These are phyloP conservation scores for Sphaerostilbella broomeana DNA, from an alignment of 2,329 filamentous ascomycete species.

Conservation along the genomic window DNA sequence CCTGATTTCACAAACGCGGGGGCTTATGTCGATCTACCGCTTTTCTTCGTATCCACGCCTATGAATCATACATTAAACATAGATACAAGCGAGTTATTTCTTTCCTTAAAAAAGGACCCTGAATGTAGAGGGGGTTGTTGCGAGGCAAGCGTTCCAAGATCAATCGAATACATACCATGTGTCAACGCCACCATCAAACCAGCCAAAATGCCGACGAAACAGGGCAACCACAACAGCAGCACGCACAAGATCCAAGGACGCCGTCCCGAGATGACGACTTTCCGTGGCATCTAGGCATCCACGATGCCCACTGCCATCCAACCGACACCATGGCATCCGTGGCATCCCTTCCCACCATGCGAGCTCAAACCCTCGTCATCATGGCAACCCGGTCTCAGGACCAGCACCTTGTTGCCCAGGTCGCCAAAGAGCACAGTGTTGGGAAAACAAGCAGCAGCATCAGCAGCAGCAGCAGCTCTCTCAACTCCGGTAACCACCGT, in stretches of 20 bases:
- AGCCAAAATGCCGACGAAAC: not conserved
- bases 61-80: too few species aligned
- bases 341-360: conserved; percentile 55
- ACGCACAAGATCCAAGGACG: too few species aligned
- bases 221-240: too few species aligned
- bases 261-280: conserved; percentile 32
- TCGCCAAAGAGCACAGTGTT: conserved; percentile 53
- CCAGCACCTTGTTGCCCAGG: conserved; percentile 61
- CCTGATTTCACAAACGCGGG: too few species aligned
- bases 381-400: conserved; percentile 75
- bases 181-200: conserved; percentile 6
- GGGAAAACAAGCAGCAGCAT: not conserved
- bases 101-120: too few species aligned
- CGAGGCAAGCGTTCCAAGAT: too few species aligned
- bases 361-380: conserved; percentile 57
- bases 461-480: not conserved
- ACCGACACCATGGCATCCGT: conserved; percentile 67
- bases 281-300: conserved; percentile 66
- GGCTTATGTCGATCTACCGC: too few species aligned
- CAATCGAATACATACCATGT: too few species aligned
- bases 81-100: too few species aligned
- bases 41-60: too few species aligned
- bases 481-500: not conserved
- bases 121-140: too few species aligned
- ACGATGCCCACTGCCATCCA: conserved; percentile 78